A percentile compares a stretch with the other conserved stretches of the same genome.
phyloP scores from a whole-genome alignment of 2,329 filamentous ascomycete genomes.

The Apiospora rasikravindrae region DNA sequence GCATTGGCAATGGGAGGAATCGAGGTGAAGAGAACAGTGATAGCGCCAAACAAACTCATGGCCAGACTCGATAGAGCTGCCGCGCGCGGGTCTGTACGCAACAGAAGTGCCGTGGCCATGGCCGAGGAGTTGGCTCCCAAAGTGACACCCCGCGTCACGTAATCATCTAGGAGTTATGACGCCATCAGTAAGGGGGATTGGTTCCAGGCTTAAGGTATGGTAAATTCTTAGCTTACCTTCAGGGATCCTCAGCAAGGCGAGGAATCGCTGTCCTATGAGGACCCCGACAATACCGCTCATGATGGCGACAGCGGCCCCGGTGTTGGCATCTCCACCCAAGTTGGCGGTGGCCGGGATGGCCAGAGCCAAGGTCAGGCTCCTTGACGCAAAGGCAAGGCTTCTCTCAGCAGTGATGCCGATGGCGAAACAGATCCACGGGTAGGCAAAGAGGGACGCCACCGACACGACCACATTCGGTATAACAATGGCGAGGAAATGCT shows the following conservation, averaged over 20 bases:
- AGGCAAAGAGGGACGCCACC: slow-evolving; percentile 59
- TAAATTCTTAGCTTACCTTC: slow-evolving; percentile 46
- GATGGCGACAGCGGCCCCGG: slow-evolving; percentile 61
- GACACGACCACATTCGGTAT: slow-evolving; percentile 58
- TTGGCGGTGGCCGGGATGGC: slow-evolving; percentile 62
- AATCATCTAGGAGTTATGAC: slow-evolving; percentile 53
- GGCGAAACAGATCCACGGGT: slow-evolving; percentile 59
- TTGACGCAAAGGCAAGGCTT: slow-evolving; percentile 59
- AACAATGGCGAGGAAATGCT: slow-evolving; percentile 59
- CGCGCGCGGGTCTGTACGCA: slow-evolving; percentile 61
- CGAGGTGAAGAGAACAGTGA: slow-evolving; percentile 63
- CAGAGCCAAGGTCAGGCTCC: slow-evolving; percentile 65
- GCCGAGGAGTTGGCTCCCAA: slow-evolving; percentile 66
- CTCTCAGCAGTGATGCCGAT: slow-evolving; percentile 59
- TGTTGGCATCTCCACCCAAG: slow-evolving; percentile 60
- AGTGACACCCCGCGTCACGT: slow-evolving; percentile 66
- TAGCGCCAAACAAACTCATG: slow-evolving; percentile 66
- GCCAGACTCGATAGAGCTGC: slow-evolving; percentile 64
- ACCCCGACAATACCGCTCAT: slow-evolving; percentile 65
- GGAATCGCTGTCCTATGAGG: slow-evolving; percentile 55
- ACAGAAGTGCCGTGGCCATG: slow-evolving; percentile 61
- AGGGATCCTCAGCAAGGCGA: slow-evolving; percentile 56
- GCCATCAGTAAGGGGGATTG: neutral
- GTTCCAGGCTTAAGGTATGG: neutral
- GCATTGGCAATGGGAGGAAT: slow-evolving; percentile 57